phyloP scores from a whole-genome alignment of 2,329 filamentous ascomycete genomes.

The Aspergillus versicolor region DNA sequence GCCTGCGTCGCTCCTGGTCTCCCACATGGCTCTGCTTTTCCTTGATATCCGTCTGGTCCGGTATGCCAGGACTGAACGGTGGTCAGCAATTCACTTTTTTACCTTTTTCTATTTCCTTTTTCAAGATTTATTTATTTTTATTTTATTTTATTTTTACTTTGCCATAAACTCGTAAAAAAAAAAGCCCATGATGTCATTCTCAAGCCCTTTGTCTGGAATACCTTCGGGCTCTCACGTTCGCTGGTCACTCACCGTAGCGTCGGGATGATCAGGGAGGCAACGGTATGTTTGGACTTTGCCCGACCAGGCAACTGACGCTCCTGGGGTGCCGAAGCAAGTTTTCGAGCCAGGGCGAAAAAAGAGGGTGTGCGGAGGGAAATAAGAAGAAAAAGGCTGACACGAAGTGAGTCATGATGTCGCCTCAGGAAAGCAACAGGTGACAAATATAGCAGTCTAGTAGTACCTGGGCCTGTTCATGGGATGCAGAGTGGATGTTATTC shows the following conservation, averaged over 20 bases:
- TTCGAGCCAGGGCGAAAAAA: background rate
- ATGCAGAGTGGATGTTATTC: slow-evolving; percentile 19
- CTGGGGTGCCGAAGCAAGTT: slow-evolving; percentile 1
- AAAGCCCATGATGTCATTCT: slow-evolving; percentile 17
- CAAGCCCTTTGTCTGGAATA: background rate
- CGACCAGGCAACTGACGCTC: slow-evolving; percentile 23
- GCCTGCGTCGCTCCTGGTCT: background rate
- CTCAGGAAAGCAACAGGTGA: slow-evolving; percentile 23
- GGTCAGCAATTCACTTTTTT: slow-evolving; percentile 3
- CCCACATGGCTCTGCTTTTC: slow-evolving; percentile 22
- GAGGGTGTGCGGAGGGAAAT: background rate
- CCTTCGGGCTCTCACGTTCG: slow-evolving; percentile 13
- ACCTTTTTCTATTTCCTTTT: background rate
- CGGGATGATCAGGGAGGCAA: slow-evolving; percentile 8
- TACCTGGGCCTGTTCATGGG: slow-evolving; percentile 27
- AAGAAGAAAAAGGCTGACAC: slow-evolving; percentile 16
- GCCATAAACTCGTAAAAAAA: background rate
- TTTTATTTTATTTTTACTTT: slow-evolving; percentile 5
- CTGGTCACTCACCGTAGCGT: slow-evolving; percentile 17
- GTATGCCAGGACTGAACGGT: background rate
- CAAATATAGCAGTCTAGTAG: slow-evolving; percentile 24
- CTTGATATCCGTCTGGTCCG: slow-evolving; percentile 14
- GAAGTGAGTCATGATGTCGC: slow-evolving; percentile 25
- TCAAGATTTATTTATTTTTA: background rate
- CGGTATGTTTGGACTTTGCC: slow-evolving; percentile 19